A percentile compares a stretch with the other conserved stretches of the same genome.
Conservation (phyloP, 148 eudicot genomes). For the Tetragonia tetragonoides region DNA sequence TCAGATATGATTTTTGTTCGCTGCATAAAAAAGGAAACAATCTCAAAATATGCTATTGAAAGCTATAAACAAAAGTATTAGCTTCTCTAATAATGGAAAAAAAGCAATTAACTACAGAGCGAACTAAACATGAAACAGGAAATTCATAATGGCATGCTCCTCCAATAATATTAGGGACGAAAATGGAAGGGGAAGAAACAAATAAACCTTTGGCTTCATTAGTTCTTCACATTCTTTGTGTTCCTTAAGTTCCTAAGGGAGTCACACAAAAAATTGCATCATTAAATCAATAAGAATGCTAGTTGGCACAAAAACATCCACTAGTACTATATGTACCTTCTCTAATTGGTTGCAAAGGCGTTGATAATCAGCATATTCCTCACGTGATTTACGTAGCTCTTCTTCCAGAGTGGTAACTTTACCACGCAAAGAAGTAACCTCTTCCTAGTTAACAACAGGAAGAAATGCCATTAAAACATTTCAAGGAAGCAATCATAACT, state of each 20-base stretch:
- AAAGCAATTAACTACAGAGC: neutral
- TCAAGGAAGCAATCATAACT: neutral
- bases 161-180: neutral
- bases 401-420: constrained; percentile 71
- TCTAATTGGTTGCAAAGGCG: constrained; percentile 49
- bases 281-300: constrained; percentile 2
- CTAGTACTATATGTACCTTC: constrained; percentile 50
- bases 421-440: constrained; percentile 51
- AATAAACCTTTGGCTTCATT: constrained; percentile 84
- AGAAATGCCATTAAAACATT: neutral
- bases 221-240: constrained; percentile 66
- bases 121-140: neutral
- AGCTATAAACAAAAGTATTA: too few relatives aligned
- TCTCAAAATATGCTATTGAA: neutral
- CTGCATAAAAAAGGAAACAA: constrained; percentile 45
- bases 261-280: constrained; percentile 16
- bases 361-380: constrained; percentile 56
- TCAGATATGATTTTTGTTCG: constrained; percentile 88
- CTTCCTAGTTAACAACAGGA: constrained; percentile 43
- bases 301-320: constrained; percentile 11
- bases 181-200: neutral
- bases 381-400: constrained; percentile 57
- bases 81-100: neutral
- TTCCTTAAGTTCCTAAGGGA: constrained; percentile 84
- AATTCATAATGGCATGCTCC: neutral